Evolutionary conservation across 345 rosid species (phyloP).

Genomic region (Angophora floribunda): DNA sequence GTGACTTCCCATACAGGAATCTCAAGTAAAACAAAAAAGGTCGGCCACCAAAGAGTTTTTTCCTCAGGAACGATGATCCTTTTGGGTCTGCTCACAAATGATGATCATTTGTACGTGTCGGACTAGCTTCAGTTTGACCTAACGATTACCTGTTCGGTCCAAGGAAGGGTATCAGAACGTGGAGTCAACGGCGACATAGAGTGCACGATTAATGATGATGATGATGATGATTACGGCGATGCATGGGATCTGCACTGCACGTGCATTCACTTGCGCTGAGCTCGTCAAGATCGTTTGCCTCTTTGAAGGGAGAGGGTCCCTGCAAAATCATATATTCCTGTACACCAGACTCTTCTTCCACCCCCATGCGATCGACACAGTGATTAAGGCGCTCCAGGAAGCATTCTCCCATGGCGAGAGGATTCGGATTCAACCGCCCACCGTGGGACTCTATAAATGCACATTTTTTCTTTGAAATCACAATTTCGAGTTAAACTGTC

Average conservation of each 20-base stretch:
- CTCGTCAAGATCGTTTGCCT: neutral
- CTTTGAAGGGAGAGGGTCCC: neutral
- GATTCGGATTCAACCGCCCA: neutral
- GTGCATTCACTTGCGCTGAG: neutral
- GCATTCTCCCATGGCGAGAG: neutral
- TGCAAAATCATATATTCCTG: neutral
- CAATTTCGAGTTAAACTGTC: fast-evolving
- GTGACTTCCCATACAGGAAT: neutral
- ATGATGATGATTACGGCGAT: neutral
- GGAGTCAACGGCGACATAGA: neutral
- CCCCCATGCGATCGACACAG: neutral
- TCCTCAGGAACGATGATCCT: neutral
- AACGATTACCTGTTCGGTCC: neutral
- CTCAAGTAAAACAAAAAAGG: neutral
- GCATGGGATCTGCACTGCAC: neutral
- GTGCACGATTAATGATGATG: neutral
- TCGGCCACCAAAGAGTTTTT: neutral
- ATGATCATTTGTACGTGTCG: neutral
- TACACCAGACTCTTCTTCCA: neutral
- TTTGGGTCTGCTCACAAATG: neutral
- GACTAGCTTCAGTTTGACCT: neutral
- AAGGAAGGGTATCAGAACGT: neutral
- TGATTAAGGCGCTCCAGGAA: neutral
- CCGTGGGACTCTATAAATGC: fast-evolving
- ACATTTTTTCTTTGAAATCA: fast-evolving